These are phyloP conservation scores for Talaromyces amestolkiae DNA, from an alignment of 2,329 filamentous ascomycete species.

Conservation along the genomic window DNA sequence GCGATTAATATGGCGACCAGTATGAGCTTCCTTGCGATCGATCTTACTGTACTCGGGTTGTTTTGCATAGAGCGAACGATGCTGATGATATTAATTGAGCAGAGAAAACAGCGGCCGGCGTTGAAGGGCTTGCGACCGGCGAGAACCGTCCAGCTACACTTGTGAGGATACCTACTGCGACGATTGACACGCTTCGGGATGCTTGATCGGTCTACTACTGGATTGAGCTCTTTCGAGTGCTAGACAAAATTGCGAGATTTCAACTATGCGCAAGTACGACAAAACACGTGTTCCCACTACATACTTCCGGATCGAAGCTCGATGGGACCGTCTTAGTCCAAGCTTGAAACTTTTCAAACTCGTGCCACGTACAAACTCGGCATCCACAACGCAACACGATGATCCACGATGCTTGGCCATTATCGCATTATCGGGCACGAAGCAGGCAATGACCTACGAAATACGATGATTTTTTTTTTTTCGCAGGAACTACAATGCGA, in stretches of 20 bases:
- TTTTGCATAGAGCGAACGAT: neutral
- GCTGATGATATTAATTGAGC: slow-evolving; percentile 3
- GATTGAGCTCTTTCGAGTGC: neutral
- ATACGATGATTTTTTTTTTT: neutral
- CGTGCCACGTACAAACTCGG: neutral
- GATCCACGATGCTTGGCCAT: neutral
- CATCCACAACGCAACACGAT: neutral
- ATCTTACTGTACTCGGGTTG: neutral
- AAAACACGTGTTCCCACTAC: slow-evolving; percentile 4
- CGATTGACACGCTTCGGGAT: slow-evolving; percentile 21
- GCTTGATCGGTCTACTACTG: neutral
- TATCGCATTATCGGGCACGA: neutral
- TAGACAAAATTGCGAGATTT: neutral
- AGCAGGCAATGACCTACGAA: neutral
- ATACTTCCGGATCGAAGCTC: neutral
- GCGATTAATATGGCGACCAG: slow-evolving; percentile 64
- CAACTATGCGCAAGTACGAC: neutral
- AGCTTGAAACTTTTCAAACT: neutral
- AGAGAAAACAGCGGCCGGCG: slow-evolving; percentile 18
- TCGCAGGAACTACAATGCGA: neutral
- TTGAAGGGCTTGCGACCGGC: neutral
- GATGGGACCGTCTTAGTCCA: neutral
- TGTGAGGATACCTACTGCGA: slow-evolving; percentile 42
- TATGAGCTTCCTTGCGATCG: slow-evolving; percentile 37
- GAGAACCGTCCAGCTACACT: slow-evolving; percentile 40